Conservation (phyloP, 2,329 filamentous ascomycete species). For the Venturia nashicola region DNA sequence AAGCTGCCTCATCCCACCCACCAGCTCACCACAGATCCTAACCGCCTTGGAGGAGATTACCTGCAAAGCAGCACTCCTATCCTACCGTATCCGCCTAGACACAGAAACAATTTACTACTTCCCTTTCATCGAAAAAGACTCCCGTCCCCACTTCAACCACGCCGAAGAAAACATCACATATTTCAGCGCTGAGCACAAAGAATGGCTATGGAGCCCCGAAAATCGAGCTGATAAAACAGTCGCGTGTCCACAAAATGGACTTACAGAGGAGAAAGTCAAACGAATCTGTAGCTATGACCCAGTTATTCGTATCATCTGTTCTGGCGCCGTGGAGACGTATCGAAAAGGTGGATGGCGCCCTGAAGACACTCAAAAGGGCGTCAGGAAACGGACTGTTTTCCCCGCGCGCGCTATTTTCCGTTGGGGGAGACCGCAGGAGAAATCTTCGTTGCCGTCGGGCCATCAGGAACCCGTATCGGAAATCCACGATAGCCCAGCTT, state of each 20-base stretch:
- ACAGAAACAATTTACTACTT: conserved; percentile 2
- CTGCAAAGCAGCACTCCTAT: background rate
- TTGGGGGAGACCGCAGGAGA: background rate
- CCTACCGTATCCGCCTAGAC: background rate
- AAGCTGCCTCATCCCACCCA: background rate
- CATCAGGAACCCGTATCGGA: background rate
- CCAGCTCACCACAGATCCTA: background rate
- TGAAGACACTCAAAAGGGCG: background rate
- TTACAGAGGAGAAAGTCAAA: background rate
- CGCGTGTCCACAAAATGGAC: background rate
- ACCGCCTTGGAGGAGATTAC: background rate
- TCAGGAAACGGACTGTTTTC: background rate
- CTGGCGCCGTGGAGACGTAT: background rate
- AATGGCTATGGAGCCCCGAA: background rate
- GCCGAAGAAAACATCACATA: background rate
- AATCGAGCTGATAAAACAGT: background rate
- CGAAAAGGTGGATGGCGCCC: background rate
- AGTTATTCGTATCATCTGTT: conserved; percentile 1
- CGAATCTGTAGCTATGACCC: background rate
- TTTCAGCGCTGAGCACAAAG: background rate
- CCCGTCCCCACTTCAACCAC: background rate
- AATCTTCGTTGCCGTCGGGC: background rate
- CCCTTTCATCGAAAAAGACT: background rate
- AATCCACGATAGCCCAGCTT: background rate
- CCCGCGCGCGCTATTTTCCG: background rate